These are phyloP conservation scores for Cupressus sempervirens DNA, from an alignment of 75 land plant genomes.

Conservation along the genomic window DNA sequence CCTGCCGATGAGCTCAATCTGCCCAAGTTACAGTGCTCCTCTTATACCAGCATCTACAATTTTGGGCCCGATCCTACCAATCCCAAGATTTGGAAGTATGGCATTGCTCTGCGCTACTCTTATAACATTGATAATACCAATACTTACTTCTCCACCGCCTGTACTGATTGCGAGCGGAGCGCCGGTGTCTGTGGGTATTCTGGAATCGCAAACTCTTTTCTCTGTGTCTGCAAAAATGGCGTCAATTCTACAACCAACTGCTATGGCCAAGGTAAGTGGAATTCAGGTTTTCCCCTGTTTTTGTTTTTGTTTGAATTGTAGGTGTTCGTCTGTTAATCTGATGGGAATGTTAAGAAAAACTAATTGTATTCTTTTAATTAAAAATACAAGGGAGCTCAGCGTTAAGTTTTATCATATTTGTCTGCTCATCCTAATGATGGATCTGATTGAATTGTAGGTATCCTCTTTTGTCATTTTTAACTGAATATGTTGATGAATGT, in stretches of 20 bases:
- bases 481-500: too few relatives aligned
- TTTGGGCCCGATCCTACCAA: slow-evolving; percentile 23
- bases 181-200: slow-evolving; percentile 46
- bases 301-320: too few relatives aligned
- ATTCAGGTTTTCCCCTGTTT: background rate
- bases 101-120: slow-evolving; percentile 32
- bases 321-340: too few relatives aligned
- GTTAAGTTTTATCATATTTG: too few relatives aligned
- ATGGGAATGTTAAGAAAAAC: too few relatives aligned
- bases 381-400: too few relatives aligned
- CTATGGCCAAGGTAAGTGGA: slow-evolving; percentile 10
- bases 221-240: slow-evolving; percentile 38
- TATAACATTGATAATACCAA: background rate
- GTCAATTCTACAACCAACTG: slow-evolving; percentile 25
- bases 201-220: slow-evolving; percentile 19
- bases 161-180: slow-evolving; percentile 35
- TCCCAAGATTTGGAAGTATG: slow-evolving; percentile 37
- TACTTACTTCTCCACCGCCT: slow-evolving; percentile 8
- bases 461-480: too few relatives aligned
- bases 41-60: slow-evolving; percentile 23
- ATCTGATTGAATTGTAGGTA: too few relatives aligned
- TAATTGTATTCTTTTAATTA: too few relatives aligned
- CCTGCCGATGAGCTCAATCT: slow-evolving; percentile 36
- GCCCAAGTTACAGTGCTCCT: slow-evolving; percentile 19
- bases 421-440: too few relatives aligned